These are phyloP conservation scores for Gonium pectorale DNA, from an alignment of 139 green algal species.

Conservation along the genomic window DNA sequence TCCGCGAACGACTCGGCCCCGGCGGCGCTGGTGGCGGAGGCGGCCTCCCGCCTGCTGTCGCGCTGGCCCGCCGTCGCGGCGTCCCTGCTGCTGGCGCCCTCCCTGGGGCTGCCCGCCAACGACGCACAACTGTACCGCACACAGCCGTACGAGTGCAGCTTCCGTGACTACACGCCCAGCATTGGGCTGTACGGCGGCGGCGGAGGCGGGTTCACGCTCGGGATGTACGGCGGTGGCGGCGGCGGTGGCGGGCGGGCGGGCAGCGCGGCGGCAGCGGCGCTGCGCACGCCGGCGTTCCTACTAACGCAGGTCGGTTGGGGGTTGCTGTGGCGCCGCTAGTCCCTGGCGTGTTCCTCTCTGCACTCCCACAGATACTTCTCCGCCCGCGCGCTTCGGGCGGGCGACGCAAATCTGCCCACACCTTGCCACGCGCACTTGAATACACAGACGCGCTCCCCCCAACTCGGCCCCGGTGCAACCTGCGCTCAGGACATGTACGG, in stretches of 20 bases:
- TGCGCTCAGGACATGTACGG: constrained; percentile 11
- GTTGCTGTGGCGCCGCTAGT: no score
- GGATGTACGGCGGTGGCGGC: constrained; percentile 25
- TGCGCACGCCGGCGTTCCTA: constrained; percentile 31
- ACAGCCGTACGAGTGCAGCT: constrained; percentile 33
- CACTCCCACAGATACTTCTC: no score
- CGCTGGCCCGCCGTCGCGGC: not conserved
- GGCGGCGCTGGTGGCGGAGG: not conserved
- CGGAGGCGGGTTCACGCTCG: not conserved
- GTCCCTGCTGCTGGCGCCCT: constrained; percentile 26
- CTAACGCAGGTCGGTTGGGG: not conserved
- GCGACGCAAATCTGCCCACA: no score
- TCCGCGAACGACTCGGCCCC: not conserved
- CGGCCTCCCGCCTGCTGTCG: not conserved
- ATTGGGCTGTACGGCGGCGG: constrained; percentile 30
- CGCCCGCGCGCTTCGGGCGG: no score
- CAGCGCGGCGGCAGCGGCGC: constrained; percentile 15
- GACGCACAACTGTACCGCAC: not conserved
- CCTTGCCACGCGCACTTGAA: no score
- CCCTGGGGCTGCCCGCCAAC: constrained; percentile 8
- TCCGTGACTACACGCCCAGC: constrained; percentile 42
- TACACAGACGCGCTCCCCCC: no score
- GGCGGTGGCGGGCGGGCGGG: no score
- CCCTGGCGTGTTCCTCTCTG: no score
- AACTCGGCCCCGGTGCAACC: no score